Base-by-base conservation (phyloP, 1,284 basidiomycete species). In the Inonotus hispidus region DNA sequence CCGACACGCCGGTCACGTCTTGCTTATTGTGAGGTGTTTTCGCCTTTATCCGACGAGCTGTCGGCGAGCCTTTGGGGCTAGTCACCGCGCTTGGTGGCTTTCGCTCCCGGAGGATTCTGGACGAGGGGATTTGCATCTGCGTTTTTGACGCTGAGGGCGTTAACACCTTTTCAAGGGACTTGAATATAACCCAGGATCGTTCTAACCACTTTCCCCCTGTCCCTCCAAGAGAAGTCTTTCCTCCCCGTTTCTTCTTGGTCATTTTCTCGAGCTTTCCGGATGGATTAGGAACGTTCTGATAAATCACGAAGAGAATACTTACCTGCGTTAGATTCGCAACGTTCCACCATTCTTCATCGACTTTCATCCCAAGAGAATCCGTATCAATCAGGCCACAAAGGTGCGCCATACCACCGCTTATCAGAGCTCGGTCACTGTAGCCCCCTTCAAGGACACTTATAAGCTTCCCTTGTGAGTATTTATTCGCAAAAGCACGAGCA, bases 381-480 rank as follows among this genome's bases (percentile, higher is more conserved):
- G 67, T 50, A 43, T 79, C 82, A 0, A 80, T 77, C 46, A 95
- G 73, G 0, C 93, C 93, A 14, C 77, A 75, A 1, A 94, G 72
- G 71, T 93, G 90, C 0, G 92, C 90, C 81, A 94, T 83, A 0
- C 86, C 80, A 0, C 89, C 95, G 65, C 90, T 93, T 13, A 80
- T 86, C 56, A 98, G 75, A 0, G 93, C 93, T 2, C 90, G 82
- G 70, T 98, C 95, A 66, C 91, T 93, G 70, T 99, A 98, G 0
- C 95, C 96, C 1, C 95, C 95, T 73, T 99, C 96, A 0, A 99
- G 82, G 0, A 98, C 88, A 64, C 92, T 93, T 23, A 98, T 79
- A 1, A 97, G 69, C 55, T 88, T 83, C 0, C 94, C 93, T 0
- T 73, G 68, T 0, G 92, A 85, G 63, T 85, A 84, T 25, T 73